A percentile compares a stretch with the other conserved stretches of the same genome.
Evolutionary conservation across 108 stramenopile species (phyloP).

Genomic region (Nitzschia inconspicua): DNA sequence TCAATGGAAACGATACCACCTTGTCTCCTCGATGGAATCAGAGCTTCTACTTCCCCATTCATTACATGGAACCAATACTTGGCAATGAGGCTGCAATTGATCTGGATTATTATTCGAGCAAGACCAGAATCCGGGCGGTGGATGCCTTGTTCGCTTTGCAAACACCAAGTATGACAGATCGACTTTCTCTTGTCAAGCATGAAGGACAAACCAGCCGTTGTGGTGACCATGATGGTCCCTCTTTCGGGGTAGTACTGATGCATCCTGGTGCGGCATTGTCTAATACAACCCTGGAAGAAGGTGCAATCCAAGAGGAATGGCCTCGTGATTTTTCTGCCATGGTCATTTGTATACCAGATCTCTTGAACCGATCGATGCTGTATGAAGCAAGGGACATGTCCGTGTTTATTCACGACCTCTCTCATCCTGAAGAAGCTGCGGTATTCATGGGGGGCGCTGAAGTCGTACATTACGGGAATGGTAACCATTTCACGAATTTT

Average conservation of each 20-base stretch:
- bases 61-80: constrained; percentile 43
- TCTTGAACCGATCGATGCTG: constrained; percentile 6
- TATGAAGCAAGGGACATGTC: not conserved
- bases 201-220: constrained; percentile 12
- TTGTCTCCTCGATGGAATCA: constrained; percentile 17
- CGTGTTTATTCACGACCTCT: constrained; percentile 30
- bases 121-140: constrained; percentile 20
- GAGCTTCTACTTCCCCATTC: constrained; percentile 42
- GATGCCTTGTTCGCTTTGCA: constrained; percentile 7
- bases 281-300: not conserved
- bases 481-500: not conserved
- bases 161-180: constrained; percentile 19
- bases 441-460: constrained; percentile 29
- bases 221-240: constrained; percentile 4
- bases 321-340: constrained; percentile 27
- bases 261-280: constrained; percentile 16
- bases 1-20: constrained; percentile 12
- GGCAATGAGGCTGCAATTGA: constrained; percentile 49
- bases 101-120: constrained; percentile 31
- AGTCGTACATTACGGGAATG: not conserved
- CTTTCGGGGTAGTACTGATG: constrained; percentile 27
- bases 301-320: constrained; percentile 1
- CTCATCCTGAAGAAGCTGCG: constrained; percentile 8
- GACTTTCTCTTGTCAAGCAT: constrained; percentile 16
- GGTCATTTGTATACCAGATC: constrained; percentile 32